Percentiles rank a stretch among this genome's conserved stretches.
phyloP scores from a whole-genome alignment of 75 land plant genomes.

The Ceratopteris richardii region DNA sequence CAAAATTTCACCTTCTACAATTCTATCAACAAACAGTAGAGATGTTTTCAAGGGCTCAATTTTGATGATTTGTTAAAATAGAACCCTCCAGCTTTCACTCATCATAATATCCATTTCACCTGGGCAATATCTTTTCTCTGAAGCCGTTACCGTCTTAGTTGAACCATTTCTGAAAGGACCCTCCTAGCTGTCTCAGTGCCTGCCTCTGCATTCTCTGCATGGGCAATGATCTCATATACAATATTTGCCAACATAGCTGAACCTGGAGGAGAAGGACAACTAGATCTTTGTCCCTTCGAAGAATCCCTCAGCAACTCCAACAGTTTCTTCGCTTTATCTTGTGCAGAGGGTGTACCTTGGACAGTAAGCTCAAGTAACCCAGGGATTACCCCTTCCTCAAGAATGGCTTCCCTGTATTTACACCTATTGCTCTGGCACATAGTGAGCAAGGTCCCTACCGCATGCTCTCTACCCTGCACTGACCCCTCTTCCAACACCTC shows the following conservation, averaged over 20 bases:
- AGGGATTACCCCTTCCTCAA: constrained; percentile 71
- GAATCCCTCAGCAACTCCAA: constrained; percentile 50
- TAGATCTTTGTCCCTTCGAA: background rate
- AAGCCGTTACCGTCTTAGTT: too few relatives aligned
- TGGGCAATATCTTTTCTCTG: too few relatives aligned
- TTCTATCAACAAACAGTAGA: too few relatives aligned
- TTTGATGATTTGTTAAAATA: too few relatives aligned
- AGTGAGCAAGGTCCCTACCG: constrained; percentile 52
- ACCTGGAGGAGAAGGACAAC: constrained; percentile 30
- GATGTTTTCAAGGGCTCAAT: too few relatives aligned
- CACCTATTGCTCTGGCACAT: constrained; percentile 50
- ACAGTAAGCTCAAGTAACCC: constrained; percentile 80
- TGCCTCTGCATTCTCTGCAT: constrained; percentile 46
- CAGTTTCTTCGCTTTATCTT: constrained; percentile 43
- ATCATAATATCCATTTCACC: too few relatives aligned
- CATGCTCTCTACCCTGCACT: constrained; percentile 48
- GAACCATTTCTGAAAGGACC: constrained; percentile 85
- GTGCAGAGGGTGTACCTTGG: constrained; percentile 54
- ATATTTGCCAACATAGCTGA: constrained; percentile 43
- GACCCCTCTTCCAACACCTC: constrained; percentile 74
- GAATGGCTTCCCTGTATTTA: constrained; percentile 59
- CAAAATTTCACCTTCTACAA: too few relatives aligned
- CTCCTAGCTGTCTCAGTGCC: constrained; percentile 42
- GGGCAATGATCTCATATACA: constrained; percentile 42
- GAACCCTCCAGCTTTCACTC: too few relatives aligned